Conservation (phyloP, 139 green algal genomes). For the Medakamo hakoo region DNA sequence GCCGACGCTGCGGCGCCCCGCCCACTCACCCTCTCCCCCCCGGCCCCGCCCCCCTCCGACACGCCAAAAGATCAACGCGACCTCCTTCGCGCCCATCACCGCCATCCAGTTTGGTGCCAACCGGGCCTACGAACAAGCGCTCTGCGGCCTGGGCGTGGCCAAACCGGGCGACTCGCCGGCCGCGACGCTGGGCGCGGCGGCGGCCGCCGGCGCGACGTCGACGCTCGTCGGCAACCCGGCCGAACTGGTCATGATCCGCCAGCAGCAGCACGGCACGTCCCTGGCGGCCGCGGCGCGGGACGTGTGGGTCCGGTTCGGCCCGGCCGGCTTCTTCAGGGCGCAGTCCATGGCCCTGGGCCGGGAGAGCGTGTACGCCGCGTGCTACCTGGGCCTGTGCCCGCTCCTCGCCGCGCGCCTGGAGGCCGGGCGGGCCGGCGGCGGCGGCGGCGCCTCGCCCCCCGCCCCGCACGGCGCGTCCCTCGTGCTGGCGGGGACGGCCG, state of each 20-base stretch:
- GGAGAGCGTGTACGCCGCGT: constrained; percentile 61
- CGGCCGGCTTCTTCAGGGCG: constrained; percentile 25
- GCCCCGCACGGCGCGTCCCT: constrained; percentile 19
- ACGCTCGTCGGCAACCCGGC: constrained; percentile 49
- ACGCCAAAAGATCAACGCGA: constrained; percentile 73
- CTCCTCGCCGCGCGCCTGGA: constrained; percentile 39
- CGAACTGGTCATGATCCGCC: constrained; percentile 83
- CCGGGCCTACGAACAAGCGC: constrained; percentile 4
- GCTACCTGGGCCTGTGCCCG: constrained; percentile 65
- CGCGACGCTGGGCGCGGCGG: constrained; percentile 18
- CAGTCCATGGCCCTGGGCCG: constrained; percentile 26
- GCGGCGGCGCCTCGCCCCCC: constrained; percentile 17
- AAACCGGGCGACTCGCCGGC: constrained; percentile 1
- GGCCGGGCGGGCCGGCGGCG: not conserved
- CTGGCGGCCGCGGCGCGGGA: constrained; percentile 25
- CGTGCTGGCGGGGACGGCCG: constrained; percentile 34
- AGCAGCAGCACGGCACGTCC: constrained; percentile 50
- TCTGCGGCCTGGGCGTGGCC: not conserved
- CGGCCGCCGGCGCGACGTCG: constrained; percentile 38
- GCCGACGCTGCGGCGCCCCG: too few species aligned
- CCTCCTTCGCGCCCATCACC: constrained; percentile 77
- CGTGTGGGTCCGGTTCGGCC: constrained; percentile 26
- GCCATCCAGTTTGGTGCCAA: constrained; percentile 73
- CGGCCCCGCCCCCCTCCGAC: too few species aligned
- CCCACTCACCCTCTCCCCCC: not conserved